Evolutionary conservation across 2,329 filamentous ascomycete genomes (phyloP), one percentile per base, ranked within the genome.

Genomic region (Colletotrichum sp.): DNA sequence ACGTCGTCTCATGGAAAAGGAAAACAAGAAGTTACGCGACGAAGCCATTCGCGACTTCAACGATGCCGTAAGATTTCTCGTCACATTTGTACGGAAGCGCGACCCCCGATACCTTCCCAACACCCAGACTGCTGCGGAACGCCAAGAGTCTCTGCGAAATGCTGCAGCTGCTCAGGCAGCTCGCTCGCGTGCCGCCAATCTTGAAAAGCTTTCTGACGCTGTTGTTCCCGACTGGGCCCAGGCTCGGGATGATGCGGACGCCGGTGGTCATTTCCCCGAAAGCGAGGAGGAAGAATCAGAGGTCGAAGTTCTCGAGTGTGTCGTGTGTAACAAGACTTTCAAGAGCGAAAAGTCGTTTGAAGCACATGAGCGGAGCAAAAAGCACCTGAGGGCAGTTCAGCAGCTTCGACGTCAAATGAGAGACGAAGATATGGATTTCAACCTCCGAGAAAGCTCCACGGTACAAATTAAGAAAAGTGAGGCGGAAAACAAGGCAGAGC

Each of bases 291-390:
- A 43, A n/a, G 90, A 91, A 30, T 87, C 89, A n/a, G 88, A 88
- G 67, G 83, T 90, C 5, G 90, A 93, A 78, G 86, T 92, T 34
- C 90, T 95, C 69, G 93, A 93, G 80, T 99, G 97, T 82, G 90
- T 94, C 4, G 91, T 92, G 6, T 99, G 97, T 84, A 90, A 92
- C 78, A 95, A 94, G 78, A 90, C 86, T 0, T 99, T 99, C 85
- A 92, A 98, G 85, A 99, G 96, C 81, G 94, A 98, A 82, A 96
- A 95, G 78, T 96, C 99, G 82, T 96, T 94, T 76, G 93, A 98
- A 80, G 93, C 94, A 5, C 97, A 99, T 81, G 96, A 98, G 86
- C 95, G 94, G 86, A 99, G 96, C 88, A 99, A 98, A 84, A 99
- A 99, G 85, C 97, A 99, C 81, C 85, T 93, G 77, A 99, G 98